These are phyloP conservation scores for Bonia amplexicaulis DNA, from an alignment of 176 grass and related monocot species.

Conservation along the genomic window DNA sequence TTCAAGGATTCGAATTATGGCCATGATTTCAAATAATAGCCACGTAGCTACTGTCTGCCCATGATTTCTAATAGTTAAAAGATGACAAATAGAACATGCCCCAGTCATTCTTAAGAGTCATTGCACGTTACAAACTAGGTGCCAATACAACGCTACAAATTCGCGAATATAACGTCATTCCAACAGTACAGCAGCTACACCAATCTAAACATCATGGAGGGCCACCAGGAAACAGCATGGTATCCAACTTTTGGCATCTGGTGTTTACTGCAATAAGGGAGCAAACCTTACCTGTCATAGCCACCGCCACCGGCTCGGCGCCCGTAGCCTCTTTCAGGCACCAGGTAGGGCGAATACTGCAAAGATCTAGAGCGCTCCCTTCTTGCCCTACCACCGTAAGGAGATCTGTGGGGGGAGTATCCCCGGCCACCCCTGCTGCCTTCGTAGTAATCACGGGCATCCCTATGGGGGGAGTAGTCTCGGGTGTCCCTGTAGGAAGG, in stretches of 20 bases:
- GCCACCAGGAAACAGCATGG: not conserved
- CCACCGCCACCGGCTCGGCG: conserved; percentile 35
- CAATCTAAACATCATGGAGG: not conserved
- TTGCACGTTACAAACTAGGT: conserved; percentile 25
- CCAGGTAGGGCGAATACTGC: conserved; percentile 29
- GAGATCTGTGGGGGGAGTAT: conserved; percentile 49
- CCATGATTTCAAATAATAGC: not conserved
- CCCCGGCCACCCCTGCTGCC: conserved; percentile 31
- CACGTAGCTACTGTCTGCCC: not conserved
- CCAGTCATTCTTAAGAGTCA: conserved; percentile 20
- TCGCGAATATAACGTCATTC: not conserved
- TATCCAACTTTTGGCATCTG: not conserved
- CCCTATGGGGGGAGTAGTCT: conserved; percentile 52
- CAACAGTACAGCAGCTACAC: not conserved
- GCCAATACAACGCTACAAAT: conserved; percentile 18
- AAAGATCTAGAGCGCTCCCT: conserved; percentile 55
- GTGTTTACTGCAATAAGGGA: not conserved
- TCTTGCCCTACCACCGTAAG: conserved; percentile 40
- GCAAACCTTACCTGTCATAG: conserved; percentile 38
- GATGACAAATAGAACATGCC: not conserved
- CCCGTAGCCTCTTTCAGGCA: conserved; percentile 49
- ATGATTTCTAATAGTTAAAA: conserved; percentile 14
- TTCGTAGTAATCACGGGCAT: conserved; percentile 34
- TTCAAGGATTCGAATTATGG: conserved; percentile 25
- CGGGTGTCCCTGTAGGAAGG: conserved; percentile 39